Percentiles rank a stretch among this genome's conserved stretches.
These are phyloP conservation scores for Metrosideros polymorpha DNA, from an alignment of 441 rosid species.

Conservation along the genomic window DNA sequence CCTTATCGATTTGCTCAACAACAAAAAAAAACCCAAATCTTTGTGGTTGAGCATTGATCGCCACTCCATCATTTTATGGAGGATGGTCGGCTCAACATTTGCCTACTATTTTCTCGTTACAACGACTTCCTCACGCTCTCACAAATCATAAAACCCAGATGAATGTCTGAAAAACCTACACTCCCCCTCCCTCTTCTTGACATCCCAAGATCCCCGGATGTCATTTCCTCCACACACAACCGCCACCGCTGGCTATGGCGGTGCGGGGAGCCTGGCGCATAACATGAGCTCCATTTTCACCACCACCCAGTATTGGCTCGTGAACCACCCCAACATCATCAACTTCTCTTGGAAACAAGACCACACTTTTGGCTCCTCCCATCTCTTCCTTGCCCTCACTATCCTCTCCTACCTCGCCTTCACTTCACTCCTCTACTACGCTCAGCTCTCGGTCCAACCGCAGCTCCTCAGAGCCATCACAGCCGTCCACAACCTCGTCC, in stretches of 20 bases:
- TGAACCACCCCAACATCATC: constrained; percentile 46
- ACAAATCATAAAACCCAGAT: not conserved
- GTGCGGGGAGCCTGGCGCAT: not conserved
- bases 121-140: not conserved
- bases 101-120: not conserved
- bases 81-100: too few species aligned
- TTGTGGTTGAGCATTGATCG: too few species aligned
- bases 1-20: too few species aligned
- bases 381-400: constrained; percentile 26
- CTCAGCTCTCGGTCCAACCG: constrained; percentile 8
- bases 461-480: constrained; percentile 28
- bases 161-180: not conserved
- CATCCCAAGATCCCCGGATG: not conserved
- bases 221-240: not conserved
- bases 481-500: not conserved
- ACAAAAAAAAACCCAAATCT: too few species aligned
- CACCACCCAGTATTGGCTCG: constrained; percentile 39
- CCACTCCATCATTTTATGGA: too few species aligned
- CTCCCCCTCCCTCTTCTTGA: not conserved
- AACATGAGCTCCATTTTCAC: constrained; percentile 2
- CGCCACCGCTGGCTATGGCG: not conserved
- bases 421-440: constrained; percentile 29
- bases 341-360: constrained; percentile 49
- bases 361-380: constrained; percentile 55
- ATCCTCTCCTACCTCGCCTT: constrained; percentile 5